Base-by-base conservation (phyloP, 2,329 filamentous ascomycete genomes). In the Trichoderma oligosporum region DNA sequence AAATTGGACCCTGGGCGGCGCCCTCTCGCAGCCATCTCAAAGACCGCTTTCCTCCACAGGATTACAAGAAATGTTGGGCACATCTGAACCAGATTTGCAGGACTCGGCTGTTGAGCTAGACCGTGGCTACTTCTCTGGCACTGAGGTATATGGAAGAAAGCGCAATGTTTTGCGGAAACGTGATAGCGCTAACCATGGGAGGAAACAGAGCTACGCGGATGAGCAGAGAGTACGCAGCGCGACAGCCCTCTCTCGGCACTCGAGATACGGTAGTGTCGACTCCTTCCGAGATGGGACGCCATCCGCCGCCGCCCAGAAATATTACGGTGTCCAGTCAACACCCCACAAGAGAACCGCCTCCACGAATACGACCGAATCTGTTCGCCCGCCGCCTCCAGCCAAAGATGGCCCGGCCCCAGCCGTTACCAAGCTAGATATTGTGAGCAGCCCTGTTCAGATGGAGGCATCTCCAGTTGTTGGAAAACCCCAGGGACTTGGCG, bases 91-190 rank as follows among this genome's bases (percentile, higher is more conserved):
- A 12, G 70, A 74, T 11, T 65, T 74, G 12, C 76, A 76, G 61
- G 79, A 82, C 59, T 77, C 77, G 7, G 74, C 75, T 14, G 71
- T 77, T 22, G 89, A 95, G 60, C 71, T 90, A 14, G 94, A 97
- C 66, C 83, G 91, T 33, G 93, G 92, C 22, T 97, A 97, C 71
- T 96, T 97, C 68, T 97, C 93, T 7, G 91, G 92, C 3, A 88
- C 88, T 14, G 93, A 97, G 66, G 78, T 85, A 9, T 91, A 97
- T 61, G 82, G 82, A 41, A 84, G 87, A 58, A 85, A 83, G 65
- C 83, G 89, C 44, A 95, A 91, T 68, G 78, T 94, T 45, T 76
- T 97, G 62, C 90, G 89, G 71, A 95, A 94, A 74, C 86, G 89
- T 57, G 83, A 85, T 59, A 86, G 83, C 61, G 72, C 58, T 46